Evolutionary conservation across 805 yeast species (phyloP).

Genomic region (Teunomyces panamensis): DNA sequence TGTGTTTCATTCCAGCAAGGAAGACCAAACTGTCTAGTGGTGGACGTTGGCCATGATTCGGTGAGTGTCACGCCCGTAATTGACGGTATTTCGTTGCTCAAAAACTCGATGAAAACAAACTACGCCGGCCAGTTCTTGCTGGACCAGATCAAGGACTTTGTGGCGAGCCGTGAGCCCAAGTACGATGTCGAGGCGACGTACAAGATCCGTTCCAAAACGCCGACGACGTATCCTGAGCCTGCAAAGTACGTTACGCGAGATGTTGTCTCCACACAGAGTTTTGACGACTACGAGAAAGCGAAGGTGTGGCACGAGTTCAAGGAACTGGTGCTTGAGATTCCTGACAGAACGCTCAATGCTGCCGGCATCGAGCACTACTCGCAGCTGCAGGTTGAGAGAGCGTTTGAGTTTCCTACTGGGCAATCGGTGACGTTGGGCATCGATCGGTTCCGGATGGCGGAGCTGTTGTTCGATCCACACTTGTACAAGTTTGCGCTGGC

Average conservation of each 20-base stretch:
- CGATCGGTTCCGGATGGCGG: constrained; percentile 64
- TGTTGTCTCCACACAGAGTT: constrained; percentile 43
- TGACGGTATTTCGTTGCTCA: constrained; percentile 74
- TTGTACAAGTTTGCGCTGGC: constrained; percentile 33
- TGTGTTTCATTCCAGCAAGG: constrained; percentile 88
- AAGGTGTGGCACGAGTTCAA: constrained; percentile 69
- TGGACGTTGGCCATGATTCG: constrained; percentile 80
- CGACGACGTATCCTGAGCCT: constrained; percentile 30
- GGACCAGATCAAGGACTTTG: constrained; percentile 46
- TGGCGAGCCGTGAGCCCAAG: constrained; percentile 27
- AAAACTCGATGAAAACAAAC: constrained; percentile 66
- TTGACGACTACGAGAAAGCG: constrained; percentile 53
- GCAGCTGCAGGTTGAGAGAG: constrained; percentile 34
- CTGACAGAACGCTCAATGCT: constrained; percentile 32
- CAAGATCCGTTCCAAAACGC: constrained; percentile 46
- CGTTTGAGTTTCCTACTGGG: constrained; percentile 77
- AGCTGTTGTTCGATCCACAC: constrained; percentile 67
- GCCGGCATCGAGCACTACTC: constrained; percentile 22
- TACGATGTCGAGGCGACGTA: constrained; percentile 39
- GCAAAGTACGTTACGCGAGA: constrained; percentile 20
- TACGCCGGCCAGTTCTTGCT: constrained; percentile 70
- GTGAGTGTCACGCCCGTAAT: constrained; percentile 76
- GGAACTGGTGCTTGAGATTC: constrained; percentile 62
- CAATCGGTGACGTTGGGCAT: constrained; percentile 57
- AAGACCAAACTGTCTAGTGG: constrained; percentile 80